phyloP scores from a whole-genome alignment of 1,284 basidiomycete species.

The Earliella scabrosa region DNA sequence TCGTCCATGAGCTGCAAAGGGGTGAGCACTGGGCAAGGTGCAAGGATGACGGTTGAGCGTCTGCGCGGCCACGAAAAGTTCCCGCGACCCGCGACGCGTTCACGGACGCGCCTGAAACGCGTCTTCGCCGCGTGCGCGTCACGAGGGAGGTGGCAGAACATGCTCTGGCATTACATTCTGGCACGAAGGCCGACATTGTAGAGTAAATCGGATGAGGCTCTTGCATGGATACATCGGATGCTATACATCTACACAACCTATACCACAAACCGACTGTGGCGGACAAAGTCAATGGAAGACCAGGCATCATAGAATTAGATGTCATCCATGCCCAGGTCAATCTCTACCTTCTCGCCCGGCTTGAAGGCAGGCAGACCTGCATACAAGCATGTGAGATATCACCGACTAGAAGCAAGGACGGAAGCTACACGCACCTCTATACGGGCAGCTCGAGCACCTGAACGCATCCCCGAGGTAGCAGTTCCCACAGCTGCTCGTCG shows the following conservation, averaged over 20 bases:
- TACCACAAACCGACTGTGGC: neutral
- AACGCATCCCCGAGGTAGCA: conserved; percentile 99
- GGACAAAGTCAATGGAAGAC: neutral
- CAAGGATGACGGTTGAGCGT: neutral
- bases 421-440: conserved; percentile 83
- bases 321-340: conserved; percentile 86
- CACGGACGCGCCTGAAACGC: neutral
- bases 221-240: conserved; percentile 9
- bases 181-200: no score
- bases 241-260: conserved; percentile 5
- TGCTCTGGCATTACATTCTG: no score
- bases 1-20: conserved; percentile 10
- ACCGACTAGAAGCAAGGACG: neutral
- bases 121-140: no score
- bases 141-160: no score
- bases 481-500: conserved; percentile 96
- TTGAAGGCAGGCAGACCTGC: conserved; percentile 95
- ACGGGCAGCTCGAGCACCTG: conserved; percentile 94
- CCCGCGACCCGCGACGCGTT: neutral
- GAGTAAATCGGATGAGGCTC: neutral
- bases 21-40: neutral
- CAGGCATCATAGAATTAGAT: conserved; percentile 49
- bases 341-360: conserved; percentile 97
- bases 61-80: neutral
- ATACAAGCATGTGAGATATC: conserved; percentile 6